phyloP scores from a whole-genome alignment of 2,329 filamentous ascomycete genomes.

The Huntiella abstrusa region DNA sequence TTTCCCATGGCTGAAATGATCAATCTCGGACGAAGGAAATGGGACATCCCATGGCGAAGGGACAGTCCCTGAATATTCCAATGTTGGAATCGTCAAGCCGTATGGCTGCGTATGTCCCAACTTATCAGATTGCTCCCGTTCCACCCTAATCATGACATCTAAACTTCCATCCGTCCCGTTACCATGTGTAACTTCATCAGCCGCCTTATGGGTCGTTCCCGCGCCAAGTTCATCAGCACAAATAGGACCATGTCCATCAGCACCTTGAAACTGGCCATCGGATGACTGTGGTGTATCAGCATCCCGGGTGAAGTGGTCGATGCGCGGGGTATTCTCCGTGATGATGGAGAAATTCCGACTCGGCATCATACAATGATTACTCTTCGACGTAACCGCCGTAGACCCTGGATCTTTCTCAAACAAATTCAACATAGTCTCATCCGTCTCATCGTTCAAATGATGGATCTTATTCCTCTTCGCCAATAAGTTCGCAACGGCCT shows the following conservation, averaged over 20 bases:
- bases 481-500: slow-evolving; percentile 73
- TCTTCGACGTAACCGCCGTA: slow-evolving; percentile 50
- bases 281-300: slow-evolving; percentile 6
- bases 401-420: slow-evolving; percentile 77
- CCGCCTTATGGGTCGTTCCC: slow-evolving; percentile 61
- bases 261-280: slow-evolving; percentile 22
- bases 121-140: slow-evolving; percentile 67
- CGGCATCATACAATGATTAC: slow-evolving; percentile 76
- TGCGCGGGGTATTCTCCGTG: slow-evolving; percentile 59
- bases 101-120: slow-evolving; percentile 68
- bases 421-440: slow-evolving; percentile 84
- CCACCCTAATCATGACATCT: slow-evolving; percentile 71
- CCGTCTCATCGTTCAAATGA: slow-evolving; percentile 51
- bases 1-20: background rate
- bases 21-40: slow-evolving; percentile 10
- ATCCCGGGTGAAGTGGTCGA: background rate
- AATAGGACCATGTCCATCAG: slow-evolving; percentile 51
- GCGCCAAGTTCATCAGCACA: slow-evolving; percentile 60
- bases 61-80: slow-evolving; percentile 24
- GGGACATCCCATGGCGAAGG: slow-evolving; percentile 11
- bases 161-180: slow-evolving; percentile 41
- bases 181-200: slow-evolving; percentile 35
- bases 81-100: slow-evolving; percentile 63
- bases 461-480: slow-evolving; percentile 76
- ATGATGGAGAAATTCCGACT: slow-evolving; percentile 87